Conservation (phyloP, 2,329 filamentous ascomycete species). For the Bisporella sp. region DNA sequence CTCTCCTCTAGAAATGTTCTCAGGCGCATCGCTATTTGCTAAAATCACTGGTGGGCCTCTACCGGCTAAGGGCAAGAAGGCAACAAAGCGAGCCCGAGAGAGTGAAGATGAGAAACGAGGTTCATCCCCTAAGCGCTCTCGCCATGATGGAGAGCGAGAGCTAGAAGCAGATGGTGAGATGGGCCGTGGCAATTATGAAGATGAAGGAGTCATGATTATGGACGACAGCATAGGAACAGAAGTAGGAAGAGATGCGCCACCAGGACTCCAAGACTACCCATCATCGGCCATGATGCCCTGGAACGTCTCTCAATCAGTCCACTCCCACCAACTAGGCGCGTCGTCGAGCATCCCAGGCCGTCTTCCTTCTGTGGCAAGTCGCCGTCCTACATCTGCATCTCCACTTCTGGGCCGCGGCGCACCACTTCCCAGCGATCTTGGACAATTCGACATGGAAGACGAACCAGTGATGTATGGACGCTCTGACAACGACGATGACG, state of each 20-base stretch:
- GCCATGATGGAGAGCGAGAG: conserved; percentile 11
- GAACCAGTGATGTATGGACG: conserved; percentile 20
- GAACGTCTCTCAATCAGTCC: conserved; percentile 55
- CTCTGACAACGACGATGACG: conserved; percentile 6
- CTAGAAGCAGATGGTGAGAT: conserved; percentile 25
- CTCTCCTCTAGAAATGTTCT: conserved; percentile 51
- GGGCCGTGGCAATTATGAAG: conserved; percentile 24
- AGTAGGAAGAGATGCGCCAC: conserved; percentile 60
- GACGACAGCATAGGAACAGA: conserved; percentile 53
- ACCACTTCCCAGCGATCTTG: conserved; percentile 18
- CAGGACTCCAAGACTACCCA: conserved; percentile 60
- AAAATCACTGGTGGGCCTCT: conserved; percentile 11
- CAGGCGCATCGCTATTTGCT: conserved; percentile 45
- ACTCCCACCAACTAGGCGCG: conserved; percentile 37
- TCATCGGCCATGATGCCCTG: conserved; percentile 58
- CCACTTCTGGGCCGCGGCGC: conserved; percentile 47
- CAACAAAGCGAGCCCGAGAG: conserved; percentile 11
- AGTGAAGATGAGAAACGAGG: conserved; percentile 17
- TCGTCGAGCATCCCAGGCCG: conserved; percentile 25
- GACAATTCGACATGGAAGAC: conserved; percentile 16
- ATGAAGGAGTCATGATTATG: conserved; percentile 33
- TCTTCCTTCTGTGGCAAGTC: conserved; percentile 18
- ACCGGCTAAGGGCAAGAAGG: conserved; percentile 3
- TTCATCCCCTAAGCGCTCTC: conserved; percentile 29
- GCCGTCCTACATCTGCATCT: conserved; percentile 50